A percentile compares a stretch with the other conserved stretches of the same genome.
Conservation (phyloP, 1,284 basidiomycete genomes). For the Rhodotorula sp. region DNA sequence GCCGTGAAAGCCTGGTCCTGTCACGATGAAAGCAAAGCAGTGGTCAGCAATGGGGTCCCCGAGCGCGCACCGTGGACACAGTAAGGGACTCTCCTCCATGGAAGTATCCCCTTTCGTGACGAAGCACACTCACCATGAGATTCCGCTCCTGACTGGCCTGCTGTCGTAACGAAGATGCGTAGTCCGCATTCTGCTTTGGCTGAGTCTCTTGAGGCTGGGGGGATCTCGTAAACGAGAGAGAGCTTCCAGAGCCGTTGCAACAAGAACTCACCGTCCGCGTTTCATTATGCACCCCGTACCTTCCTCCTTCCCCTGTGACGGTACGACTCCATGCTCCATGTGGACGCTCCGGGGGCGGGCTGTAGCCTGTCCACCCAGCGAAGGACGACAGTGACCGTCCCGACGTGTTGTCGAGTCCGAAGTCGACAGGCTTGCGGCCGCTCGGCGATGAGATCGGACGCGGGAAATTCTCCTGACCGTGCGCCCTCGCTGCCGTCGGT, state of each 20-base stretch:
- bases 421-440: no score
- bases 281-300: slow-evolving; percentile 37
- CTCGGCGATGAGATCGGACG: no score
- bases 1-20: slow-evolving; percentile 33
- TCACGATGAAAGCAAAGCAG: no score
- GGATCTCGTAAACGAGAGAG: not conserved
- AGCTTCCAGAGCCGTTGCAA: no score
- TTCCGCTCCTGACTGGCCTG: slow-evolving; percentile 68
- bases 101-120: no score
- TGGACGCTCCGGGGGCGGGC: slow-evolving; percentile 14
- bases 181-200: slow-evolving; percentile 59
- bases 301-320: slow-evolving; percentile 12
- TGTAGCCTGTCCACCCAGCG: slow-evolving; percentile 23
- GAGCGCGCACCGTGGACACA: slow-evolving; percentile 43
- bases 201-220: slow-evolving; percentile 58
- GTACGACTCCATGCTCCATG: not conserved
- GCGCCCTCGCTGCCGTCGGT: no score
- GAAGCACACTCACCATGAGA: slow-evolving; percentile 58
- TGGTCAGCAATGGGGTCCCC: no score
- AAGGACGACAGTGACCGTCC: no score
- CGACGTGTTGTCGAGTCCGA: no score
- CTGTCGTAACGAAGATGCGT: slow-evolving; percentile 62
- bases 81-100: slow-evolving; percentile 42
- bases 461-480: no score
- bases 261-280: slow-evolving; percentile 33